Conservation (phyloP, 2,329 filamentous ascomycete species). For the Diatrype stigma region DNA sequence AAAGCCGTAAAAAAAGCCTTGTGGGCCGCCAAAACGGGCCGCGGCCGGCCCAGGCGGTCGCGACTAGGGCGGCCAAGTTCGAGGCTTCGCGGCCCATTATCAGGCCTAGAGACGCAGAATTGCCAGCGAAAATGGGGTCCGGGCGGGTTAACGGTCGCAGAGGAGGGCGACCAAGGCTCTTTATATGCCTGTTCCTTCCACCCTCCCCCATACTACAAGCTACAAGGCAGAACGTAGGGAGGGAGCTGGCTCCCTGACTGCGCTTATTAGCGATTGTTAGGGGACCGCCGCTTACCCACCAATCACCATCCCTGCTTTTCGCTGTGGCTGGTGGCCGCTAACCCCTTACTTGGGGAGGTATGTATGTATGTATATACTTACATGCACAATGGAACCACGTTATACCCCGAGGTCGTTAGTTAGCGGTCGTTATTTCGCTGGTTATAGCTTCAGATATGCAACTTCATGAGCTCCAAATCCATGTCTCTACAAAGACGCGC, state of each 20-base stretch:
- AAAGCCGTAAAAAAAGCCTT: slow-evolving; percentile 18
- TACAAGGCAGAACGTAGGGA: slow-evolving; percentile 20
- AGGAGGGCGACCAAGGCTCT: slow-evolving; percentile 17
- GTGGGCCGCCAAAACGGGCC: slow-evolving; percentile 23
- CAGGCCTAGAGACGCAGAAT: slow-evolving; percentile 18
- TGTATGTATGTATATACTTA: too few species aligned
- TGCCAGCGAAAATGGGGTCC: slow-evolving; percentile 7
- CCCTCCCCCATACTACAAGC: slow-evolving; percentile 2
- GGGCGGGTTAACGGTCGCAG: slow-evolving; percentile 16
- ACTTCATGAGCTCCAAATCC: slow-evolving; percentile 1
- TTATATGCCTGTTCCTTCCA: slow-evolving; percentile 23
- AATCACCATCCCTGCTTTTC: slow-evolving; percentile 18
- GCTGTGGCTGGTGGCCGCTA: slow-evolving; percentile 15
- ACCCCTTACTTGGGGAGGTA: too few species aligned
- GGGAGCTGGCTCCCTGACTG: slow-evolving; percentile 10
- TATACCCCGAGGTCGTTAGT: slow-evolving; percentile 6
- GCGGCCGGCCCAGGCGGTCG: slow-evolving; percentile 19
- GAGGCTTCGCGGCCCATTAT: slow-evolving; percentile 26
- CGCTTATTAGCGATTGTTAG: slow-evolving; percentile 12
- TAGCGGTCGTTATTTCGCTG: too few species aligned
- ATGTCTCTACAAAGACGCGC: not conserved
- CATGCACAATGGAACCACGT: not conserved
- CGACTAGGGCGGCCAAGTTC: slow-evolving; percentile 13
- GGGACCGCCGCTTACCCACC: slow-evolving; percentile 17
- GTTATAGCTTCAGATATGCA: too few species aligned